A percentile compares a stretch with the other conserved stretches of the same genome.
phyloP scores from a whole-genome alignment of 2,329 filamentous ascomycete genomes.

The Cercospora canescens region DNA sequence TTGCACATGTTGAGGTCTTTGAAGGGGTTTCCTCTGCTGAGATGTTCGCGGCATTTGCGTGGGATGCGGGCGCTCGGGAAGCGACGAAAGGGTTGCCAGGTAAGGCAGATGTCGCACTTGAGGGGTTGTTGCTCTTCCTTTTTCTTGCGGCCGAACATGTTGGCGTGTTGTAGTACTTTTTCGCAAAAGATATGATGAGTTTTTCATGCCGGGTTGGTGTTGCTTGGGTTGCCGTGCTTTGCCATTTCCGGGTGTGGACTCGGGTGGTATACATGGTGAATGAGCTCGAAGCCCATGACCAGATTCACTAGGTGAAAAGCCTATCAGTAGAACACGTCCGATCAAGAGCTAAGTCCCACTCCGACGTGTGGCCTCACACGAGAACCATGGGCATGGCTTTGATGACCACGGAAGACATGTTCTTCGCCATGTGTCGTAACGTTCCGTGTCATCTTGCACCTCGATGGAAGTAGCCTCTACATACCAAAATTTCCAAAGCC shows the following conservation, averaged over 20 bases:
- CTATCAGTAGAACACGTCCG: not conserved
- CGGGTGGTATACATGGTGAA: not conserved
- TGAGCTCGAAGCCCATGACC: not conserved
- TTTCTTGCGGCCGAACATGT: not conserved
- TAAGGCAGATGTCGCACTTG: not conserved
- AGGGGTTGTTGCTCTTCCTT: not conserved
- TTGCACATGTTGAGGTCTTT: not conserved
- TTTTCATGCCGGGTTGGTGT: not conserved
- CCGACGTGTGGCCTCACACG: not conserved
- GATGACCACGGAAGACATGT: no score
- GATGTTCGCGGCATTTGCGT: not conserved
- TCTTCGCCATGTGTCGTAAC: not conserved
- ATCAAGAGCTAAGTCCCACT: not conserved
- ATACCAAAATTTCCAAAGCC: not conserved
- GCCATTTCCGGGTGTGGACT: not conserved
- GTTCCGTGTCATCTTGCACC: no score
- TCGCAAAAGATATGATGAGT: not conserved
- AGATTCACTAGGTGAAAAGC: not conserved
- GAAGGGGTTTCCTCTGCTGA: not conserved
- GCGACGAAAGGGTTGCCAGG: not conserved
- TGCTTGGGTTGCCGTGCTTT: not conserved
- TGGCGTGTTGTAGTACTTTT: not conserved
- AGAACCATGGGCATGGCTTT: no score
- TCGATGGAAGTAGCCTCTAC: not conserved
- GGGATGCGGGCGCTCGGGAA: not conserved